These are phyloP conservation scores for Bondarzewia mesenterica DNA, from an alignment of 1,284 basidiomycete genomes.

Conservation along the genomic window DNA sequence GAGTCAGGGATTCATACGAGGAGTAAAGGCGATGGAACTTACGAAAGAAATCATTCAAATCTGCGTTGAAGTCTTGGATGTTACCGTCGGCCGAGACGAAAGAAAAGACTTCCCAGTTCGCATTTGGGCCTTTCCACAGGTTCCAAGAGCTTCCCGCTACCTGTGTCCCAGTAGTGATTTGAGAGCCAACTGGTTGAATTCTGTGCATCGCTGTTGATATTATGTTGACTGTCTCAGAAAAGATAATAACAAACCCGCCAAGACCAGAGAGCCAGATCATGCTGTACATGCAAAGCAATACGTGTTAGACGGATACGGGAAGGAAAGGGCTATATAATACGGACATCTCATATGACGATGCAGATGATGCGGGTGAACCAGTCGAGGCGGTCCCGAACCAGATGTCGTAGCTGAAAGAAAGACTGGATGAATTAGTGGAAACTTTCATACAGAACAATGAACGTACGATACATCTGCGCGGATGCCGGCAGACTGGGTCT, in stretches of 20 bases:
- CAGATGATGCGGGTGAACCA: conserved; percentile 36
- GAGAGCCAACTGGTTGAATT: conserved; percentile 48
- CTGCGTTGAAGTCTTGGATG: conserved; percentile 44
- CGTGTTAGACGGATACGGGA: background rate
- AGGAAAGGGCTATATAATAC: conserved; percentile 8
- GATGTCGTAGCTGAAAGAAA: conserved; percentile 41
- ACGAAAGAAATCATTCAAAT: conserved; percentile 52
- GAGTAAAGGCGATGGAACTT: background rate
- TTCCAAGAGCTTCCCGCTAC: conserved; percentile 48
- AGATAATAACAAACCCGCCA: conserved; percentile 35
- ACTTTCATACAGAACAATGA: too few relatives aligned
- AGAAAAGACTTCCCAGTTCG: conserved; percentile 49
- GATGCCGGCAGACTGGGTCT: conserved; percentile 33
- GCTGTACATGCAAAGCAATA: conserved; percentile 18
- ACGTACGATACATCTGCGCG: conserved; percentile 48
- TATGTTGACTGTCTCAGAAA: background rate
- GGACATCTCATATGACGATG: conserved; percentile 49
- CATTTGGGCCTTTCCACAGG: conserved; percentile 47
- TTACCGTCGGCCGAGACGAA: conserved; percentile 43
- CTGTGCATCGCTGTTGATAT: conserved; percentile 17
- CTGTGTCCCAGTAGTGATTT: conserved; percentile 31
- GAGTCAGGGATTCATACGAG: too few relatives aligned
- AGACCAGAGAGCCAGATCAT: conserved; percentile 57
- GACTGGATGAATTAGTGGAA: background rate
- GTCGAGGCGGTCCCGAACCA: conserved; percentile 39